Base-by-base conservation (phyloP, 371 early-diverging fungal genomes). In the Circinella minor region DNA sequence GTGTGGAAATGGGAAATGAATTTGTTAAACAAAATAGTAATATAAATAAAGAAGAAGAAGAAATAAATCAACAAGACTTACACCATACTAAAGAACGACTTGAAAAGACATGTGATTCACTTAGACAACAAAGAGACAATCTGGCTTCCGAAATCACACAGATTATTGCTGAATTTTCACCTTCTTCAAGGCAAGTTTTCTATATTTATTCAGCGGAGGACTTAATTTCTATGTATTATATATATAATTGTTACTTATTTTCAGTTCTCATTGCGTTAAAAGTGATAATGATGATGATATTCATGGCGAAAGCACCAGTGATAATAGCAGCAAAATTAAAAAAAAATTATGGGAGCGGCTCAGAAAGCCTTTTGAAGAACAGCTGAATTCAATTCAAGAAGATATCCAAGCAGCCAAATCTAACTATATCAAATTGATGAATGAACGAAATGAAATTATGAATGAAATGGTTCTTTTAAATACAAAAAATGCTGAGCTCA, bases 401-500 rank as follows among this genome's bases (percentile, higher is more conserved):
- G 67, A 66, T 36, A 66, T 66, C 10, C 27, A 59, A 46, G 34
- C 15, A 39, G 67, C 67, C 39, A 37, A 66, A 17, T 15, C 38
- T 18, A 43, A 66, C 39, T 66, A 66, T n/a, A 15, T 13, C 17
- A 46, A 38, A 36, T 54, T 65, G 54, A 13, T 37, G 6, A 36
- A 8, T 10, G 68, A 55, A n/a, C 73, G 78, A 17, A 74, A 78
- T 20, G 75, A 75, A 37, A 70, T 81, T 8, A 62, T 85, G 18
- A 71, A 76, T 17, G 89, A 89, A 63, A 89, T 85, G 83, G 81
- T 86, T 34, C 70, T 87, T 36, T 69, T 89, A n/a, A 87, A 84
- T 49, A 83, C 82, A 13, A 83, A 85, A 51, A 89, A 85, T 48
- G 86, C 87, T 0, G 87, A 89, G 51, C 69, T 89, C 3, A 81